Percentiles rank a stretch among this genome's conserved stretches.
These are phyloP conservation scores for Neofusicoccum parvum DNA, from an alignment of 2,329 filamentous ascomycete species.

Conservation along the genomic window DNA sequence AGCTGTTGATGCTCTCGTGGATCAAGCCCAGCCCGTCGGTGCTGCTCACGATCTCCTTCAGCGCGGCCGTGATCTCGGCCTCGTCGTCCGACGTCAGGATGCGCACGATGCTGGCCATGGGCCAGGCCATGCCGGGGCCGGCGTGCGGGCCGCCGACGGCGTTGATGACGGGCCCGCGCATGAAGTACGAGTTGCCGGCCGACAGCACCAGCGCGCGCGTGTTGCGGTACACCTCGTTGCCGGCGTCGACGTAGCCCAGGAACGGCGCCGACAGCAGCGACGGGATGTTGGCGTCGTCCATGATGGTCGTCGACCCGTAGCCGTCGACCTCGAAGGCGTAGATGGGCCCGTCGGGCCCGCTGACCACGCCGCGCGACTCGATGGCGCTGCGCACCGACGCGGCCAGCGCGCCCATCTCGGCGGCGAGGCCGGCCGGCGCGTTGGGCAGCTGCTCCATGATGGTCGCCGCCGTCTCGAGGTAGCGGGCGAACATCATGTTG, in stretches of 20 bases:
- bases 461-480: slow-evolving; percentile 55
- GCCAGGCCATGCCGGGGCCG: slow-evolving; percentile 52
- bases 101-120: slow-evolving; percentile 54
- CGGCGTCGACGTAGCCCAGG: slow-evolving; percentile 55
- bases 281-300: slow-evolving; percentile 75
- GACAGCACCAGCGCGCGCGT: slow-evolving; percentile 50
- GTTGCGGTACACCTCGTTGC: slow-evolving; percentile 47
- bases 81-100: slow-evolving; percentile 54
- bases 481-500: slow-evolving; percentile 73
- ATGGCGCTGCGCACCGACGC: slow-evolving; percentile 46
- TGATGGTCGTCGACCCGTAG: slow-evolving; percentile 58
- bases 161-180: slow-evolving; percentile 51
- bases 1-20: slow-evolving; percentile 56
- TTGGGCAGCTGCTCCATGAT: slow-evolving; percentile 57
- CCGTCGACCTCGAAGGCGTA: slow-evolving; percentile 55
- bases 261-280: slow-evolving; percentile 67
- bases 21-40: slow-evolving; percentile 54
- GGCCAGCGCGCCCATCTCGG: slow-evolving; percentile 60
- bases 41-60: slow-evolving; percentile 49
- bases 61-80: slow-evolving; percentile 47
- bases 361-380: slow-evolving; percentile 46
- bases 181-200: slow-evolving; percentile 52
- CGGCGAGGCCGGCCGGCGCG: slow-evolving; percentile 52
- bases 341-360: slow-evolving; percentile 37
- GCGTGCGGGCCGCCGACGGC: slow-evolving; percentile 53